phyloP scores from a whole-genome alignment of 2,329 filamentous ascomycete species.

The Atkinsonella hypoxylon region DNA sequence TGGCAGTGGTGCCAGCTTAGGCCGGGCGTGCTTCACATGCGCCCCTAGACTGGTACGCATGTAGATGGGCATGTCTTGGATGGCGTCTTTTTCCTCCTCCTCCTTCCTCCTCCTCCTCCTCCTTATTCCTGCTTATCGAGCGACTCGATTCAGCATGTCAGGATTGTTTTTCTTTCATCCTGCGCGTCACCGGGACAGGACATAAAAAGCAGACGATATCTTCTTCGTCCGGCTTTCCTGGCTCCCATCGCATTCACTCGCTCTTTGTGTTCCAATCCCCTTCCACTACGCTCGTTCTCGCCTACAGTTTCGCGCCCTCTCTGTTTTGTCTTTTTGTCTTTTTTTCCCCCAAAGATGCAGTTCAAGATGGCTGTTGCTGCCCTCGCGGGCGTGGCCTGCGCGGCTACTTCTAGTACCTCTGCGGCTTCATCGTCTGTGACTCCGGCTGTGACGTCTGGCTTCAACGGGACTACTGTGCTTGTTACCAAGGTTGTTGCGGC shows the following conservation, averaged over 20 bases:
- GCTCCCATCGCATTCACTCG: not conserved
- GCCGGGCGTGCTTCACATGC: not conserved
- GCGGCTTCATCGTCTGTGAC: constrained; percentile 2
- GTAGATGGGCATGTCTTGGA: not conserved
- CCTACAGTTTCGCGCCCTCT: not conserved
- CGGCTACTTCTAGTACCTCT: not conserved
- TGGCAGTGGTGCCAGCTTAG: no score
- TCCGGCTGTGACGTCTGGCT: constrained; percentile 1
- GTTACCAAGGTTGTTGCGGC: constrained; percentile 23
- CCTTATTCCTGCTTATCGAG: no score
- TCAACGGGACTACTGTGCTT: not conserved
- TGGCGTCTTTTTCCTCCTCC: no score
- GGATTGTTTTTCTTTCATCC: not conserved
- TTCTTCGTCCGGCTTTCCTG: not conserved
- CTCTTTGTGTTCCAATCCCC: not conserved
- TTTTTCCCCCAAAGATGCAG: constrained; percentile 1
- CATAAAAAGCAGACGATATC: not conserved
- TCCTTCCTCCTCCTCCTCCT: no score
- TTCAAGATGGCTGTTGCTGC: constrained; percentile 2
- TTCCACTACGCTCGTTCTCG: not conserved
- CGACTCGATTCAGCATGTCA: no score
- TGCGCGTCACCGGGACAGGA: not conserved
- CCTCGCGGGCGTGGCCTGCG: not conserved
- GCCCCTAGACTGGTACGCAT: not conserved
- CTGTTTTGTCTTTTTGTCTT: no score